phyloP scores from a whole-genome alignment of 2,329 filamentous ascomycete genomes.

The Trichoderma cornu-damae region DNA sequence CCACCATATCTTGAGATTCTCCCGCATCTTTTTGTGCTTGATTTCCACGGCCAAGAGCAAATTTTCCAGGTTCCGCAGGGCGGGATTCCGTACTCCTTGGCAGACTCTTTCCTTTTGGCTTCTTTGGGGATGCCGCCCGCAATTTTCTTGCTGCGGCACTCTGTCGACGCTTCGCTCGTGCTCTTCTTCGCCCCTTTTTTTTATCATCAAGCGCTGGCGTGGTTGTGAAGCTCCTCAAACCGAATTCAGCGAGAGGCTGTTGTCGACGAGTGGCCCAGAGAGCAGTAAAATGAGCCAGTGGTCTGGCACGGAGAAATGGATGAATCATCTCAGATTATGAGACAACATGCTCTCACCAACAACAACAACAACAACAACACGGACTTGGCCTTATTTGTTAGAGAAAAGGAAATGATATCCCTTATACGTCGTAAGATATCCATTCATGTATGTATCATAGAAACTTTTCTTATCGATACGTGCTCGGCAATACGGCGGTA shows the following conservation, averaged over 20 bases:
- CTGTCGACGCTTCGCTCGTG: not conserved
- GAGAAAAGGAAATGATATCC: not conserved
- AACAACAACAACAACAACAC: not conserved
- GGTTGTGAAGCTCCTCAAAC: not conserved
- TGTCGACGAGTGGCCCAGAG: not conserved
- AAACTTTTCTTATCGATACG: slow-evolving; percentile 18
- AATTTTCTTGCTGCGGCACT: not conserved
- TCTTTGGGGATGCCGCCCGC: not conserved
- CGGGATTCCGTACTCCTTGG: not conserved
- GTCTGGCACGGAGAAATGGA: slow-evolving; percentile 7
- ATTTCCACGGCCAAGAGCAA: not conserved
- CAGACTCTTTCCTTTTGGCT: not conserved
- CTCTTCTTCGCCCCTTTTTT: not conserved
- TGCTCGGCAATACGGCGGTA: slow-evolving; percentile 10
- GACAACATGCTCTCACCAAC: not conserved
- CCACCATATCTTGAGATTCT: not conserved
- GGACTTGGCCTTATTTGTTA: not conserved
- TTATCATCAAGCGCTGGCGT: not conserved
- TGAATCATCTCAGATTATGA: slow-evolving; percentile 29
- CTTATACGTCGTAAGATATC: not conserved
- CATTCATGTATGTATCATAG: slow-evolving; percentile 6
- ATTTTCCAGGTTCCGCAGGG: not conserved
- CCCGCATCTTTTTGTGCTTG: not conserved
- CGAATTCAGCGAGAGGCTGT: not conserved
- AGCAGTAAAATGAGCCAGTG: not conserved